Evolutionary conservation across 306 rosid species (phyloP), one percentile per base, ranked within the genome.

Genomic region (Trichosanthes truncata): DNA sequence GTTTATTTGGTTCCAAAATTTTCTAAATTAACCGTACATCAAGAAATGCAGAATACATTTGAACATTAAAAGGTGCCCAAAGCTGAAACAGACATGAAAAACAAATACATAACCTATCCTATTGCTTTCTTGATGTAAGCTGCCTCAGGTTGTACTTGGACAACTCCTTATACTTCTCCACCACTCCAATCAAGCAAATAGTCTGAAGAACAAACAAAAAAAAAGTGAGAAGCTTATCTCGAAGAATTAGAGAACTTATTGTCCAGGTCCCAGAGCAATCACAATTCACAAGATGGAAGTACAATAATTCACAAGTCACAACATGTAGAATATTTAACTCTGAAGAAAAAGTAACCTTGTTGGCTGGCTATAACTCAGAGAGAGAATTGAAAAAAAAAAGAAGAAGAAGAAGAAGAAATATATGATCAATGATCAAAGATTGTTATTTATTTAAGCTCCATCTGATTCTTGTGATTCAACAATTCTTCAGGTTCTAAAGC

Each of bases 101-200:
- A 6, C 48, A 75, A 8, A 49, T 26, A 29, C 83, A n/a, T 36
- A 40, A 85, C 84, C 14, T 74, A 53, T 25, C 59, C 83, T 89
- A 89, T 14, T 48, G 85, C 85, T 87, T 84, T 18, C 55, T 31
- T 67, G 97, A 89, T 61, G 97, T 90, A 78, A 95, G 89, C 86
- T 95, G 97, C 91, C 99, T 87, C 82, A 95, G 79, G 81, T 95
- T 95, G 90, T 91, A 95, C 90, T 93, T 95, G 40, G 93, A 86
- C 26, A 90, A 56, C 83, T 93, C 92, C 93, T 91, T 95, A 65
- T 92, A 95, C 84, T 86, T 93, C 61, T 91, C 96, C 38, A 88
- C 82, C 61, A 93, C 84, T 61, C 99, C 97, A n/a, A 95, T 90
- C 95, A 91, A 78, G 91, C 97, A 95, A 55, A 93, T 89, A 12